Base-by-base conservation (phyloP, 345 rosid species). In the Camelina hispida region DNA sequence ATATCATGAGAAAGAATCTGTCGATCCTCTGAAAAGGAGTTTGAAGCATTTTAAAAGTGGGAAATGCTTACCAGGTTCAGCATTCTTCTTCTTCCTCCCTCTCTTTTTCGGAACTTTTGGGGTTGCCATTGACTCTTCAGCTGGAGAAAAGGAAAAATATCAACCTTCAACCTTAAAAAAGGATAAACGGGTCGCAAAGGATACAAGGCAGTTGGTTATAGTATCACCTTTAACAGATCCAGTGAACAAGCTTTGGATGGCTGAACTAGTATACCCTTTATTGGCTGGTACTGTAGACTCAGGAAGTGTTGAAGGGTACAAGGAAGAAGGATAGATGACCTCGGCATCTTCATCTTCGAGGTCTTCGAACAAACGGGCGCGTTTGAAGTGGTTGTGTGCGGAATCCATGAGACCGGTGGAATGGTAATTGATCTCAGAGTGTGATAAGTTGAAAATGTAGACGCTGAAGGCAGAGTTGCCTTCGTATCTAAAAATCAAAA, bases 401-500 rank as follows among this genome's bases (percentile, higher is more conserved):
- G 81, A 67, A 40, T 72, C 81, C 81, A 78, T 78, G 60, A 76
- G 70, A 58, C 75, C 65, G 13, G 83, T 65, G 54, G 89, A 70
- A 46, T 86, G 91, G 81, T 88, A 86, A 32, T 87, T 87, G 76
- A 88, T 87, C 83, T 90, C 94, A 14, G 91, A 88, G 70, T 79
- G 72, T 23, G 92, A 52, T 80, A 93, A 74, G 71, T 90, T 88
- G 83, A 85, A 93, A 58, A 93, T 85, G 79, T 84, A 82, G 78
- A 93, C 96, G 68, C 80, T 84, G 63, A 90, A 93, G 66, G 88
- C 82, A 30, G 95, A 87, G 65, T 82, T 87, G 20, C 96, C 96
- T 84, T 90, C 93, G 44, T 93, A 93, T 90, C 89, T 85, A 82
- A 90, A 93, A 57, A 89, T 77, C 77, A 93, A 71, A 81, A 93